phyloP scores from a whole-genome alignment of 2,329 filamentous ascomycete genomes.

The Xylaria sp. region DNA sequence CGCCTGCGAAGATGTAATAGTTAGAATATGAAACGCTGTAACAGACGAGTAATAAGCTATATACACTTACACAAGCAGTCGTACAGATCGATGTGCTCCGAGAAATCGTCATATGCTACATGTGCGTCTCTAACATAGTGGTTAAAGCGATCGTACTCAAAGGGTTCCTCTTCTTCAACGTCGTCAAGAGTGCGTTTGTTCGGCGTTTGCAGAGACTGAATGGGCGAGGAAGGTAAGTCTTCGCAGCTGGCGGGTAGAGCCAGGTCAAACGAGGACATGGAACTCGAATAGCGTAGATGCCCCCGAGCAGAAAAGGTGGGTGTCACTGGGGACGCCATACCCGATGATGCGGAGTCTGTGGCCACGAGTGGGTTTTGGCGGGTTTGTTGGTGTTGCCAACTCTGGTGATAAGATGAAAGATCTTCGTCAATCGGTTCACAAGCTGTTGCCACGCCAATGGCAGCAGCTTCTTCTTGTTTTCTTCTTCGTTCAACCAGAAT shows the following conservation, averaged over 20 bases:
- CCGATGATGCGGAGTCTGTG: slow-evolving; percentile 70
- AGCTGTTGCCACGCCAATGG: slow-evolving; percentile 25
- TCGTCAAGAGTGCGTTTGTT: slow-evolving; percentile 79
- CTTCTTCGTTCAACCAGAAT: slow-evolving; percentile 48
- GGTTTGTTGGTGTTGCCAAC: slow-evolving; percentile 20
- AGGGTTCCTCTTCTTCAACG: slow-evolving; percentile 85
- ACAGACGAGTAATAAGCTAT: neutral
- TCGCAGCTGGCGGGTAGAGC: slow-evolving; percentile 62
- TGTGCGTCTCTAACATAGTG: slow-evolving; percentile 57
- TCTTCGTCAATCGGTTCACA: slow-evolving; percentile 49
- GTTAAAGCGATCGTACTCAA: slow-evolving; percentile 69
- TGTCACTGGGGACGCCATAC: slow-evolving; percentile 75
- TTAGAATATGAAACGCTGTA: slow-evolving; percentile 15
- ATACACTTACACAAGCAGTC: slow-evolving; percentile 78
- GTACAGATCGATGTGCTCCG: slow-evolving; percentile 61
- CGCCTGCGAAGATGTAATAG: slow-evolving; percentile 58
- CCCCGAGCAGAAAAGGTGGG: slow-evolving; percentile 75
- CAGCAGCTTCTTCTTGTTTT: slow-evolving; percentile 46
- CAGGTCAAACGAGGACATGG: slow-evolving; percentile 80
- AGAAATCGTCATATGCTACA: slow-evolving; percentile 49
- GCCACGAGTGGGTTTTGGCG: slow-evolving; percentile 50
- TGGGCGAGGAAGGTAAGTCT: slow-evolving; percentile 66
- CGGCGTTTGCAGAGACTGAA: slow-evolving; percentile 54
- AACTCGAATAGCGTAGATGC: slow-evolving; percentile 76
- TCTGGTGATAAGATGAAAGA: slow-evolving; percentile 52